Evolutionary conservation across 495 filamentous ascomycete species (phyloP), one percentile per base, ranked within the genome.

Genomic region (Extremus antarcticus): DNA sequence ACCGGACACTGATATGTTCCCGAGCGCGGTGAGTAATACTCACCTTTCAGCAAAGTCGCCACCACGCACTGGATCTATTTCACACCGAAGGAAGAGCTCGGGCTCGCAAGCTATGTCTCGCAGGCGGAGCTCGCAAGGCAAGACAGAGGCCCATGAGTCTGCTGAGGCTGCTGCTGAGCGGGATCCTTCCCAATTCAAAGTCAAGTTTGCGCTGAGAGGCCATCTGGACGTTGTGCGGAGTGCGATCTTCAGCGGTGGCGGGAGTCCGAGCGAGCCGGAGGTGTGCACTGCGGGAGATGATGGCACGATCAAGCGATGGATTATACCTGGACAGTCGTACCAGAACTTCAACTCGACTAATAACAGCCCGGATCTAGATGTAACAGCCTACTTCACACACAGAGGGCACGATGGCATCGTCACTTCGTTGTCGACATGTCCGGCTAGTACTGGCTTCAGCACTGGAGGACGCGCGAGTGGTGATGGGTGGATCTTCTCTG

Each of bases 401-500:
- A 80, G 92, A 47, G 92, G 92, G 22, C 92, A 98, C 65, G 80
- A 78, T 20, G 91, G 92, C 10, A 79, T 88, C n/a, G 89, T 98
- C 10, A 86, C 90, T 47, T 87, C 80, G 8, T 71, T 98, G 10
- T 83, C 94, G 1, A 85, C 92, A 2, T 95, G 86, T 74, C 88
- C 90, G 1, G 80, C 88, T 2, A 79, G 84, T 4, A 83, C 88
- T 41, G 87, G 86, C 61, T 92, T 94, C 68, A 86, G 85, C 9
- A 94, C 88, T 25, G 90, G 89, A 19, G 90, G 90, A 9, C 80
- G 89, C 53, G 84, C 83, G 0, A 75, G 84, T 53, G 88, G 88
- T 19, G 90, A 95, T 59, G 94, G 94, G 4, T 97, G 94, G 92
- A 85, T 98, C 38, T 97, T 98, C 69, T 96, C 90, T 17, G 92